phyloP scores from a whole-genome alignment of 257 asterid genomes.

The Hygrophila difformis region DNA sequence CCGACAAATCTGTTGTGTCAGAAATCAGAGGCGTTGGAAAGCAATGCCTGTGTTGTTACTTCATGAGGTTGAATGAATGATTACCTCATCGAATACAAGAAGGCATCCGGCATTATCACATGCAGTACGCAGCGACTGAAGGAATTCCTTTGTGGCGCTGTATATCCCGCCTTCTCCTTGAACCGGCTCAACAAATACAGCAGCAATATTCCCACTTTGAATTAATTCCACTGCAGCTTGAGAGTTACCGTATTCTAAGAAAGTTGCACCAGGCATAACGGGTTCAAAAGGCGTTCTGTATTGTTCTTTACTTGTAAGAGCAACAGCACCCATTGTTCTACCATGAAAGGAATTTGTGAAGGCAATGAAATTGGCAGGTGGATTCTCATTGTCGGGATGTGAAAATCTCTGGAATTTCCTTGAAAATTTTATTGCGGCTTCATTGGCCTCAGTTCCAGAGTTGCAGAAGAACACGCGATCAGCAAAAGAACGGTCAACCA shows the following conservation, averaged over 20 bases:
- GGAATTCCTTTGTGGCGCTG: constrained; percentile 43
- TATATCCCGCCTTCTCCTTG: constrained; percentile 71
- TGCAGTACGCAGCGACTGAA: constrained; percentile 43
- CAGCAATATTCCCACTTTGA: constrained; percentile 44
- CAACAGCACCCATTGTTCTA: constrained; percentile 90
- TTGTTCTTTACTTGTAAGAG: constrained; percentile 81
- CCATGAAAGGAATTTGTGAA: constrained; percentile 86
- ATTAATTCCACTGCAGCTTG: constrained; percentile 42
- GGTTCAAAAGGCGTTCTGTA: constrained; percentile 77
- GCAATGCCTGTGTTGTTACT: no score
- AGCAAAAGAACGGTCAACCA: constrained; percentile 67
- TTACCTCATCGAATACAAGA: constrained; percentile 84
- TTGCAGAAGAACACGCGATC: constrained; percentile 95
- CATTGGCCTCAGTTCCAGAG: constrained; percentile 97
- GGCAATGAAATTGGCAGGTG: constrained; percentile 69
- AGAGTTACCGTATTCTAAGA: constrained; percentile 42
- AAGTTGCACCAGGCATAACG: constrained; percentile 61
- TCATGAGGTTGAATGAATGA: neutral
- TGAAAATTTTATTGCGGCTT: constrained; percentile 91
- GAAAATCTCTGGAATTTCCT: constrained; percentile 64
- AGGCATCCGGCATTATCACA: constrained; percentile 47
- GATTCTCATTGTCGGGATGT: constrained; percentile 41
- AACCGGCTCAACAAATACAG: constrained; percentile 61
- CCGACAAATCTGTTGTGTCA: no score
- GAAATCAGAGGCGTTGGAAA: no score